Evolutionary conservation across 164 flowering plant species (phyloP), one percentile per base, ranked within the genome.

Genomic region (Magnolia kwangsiensis): DNA sequence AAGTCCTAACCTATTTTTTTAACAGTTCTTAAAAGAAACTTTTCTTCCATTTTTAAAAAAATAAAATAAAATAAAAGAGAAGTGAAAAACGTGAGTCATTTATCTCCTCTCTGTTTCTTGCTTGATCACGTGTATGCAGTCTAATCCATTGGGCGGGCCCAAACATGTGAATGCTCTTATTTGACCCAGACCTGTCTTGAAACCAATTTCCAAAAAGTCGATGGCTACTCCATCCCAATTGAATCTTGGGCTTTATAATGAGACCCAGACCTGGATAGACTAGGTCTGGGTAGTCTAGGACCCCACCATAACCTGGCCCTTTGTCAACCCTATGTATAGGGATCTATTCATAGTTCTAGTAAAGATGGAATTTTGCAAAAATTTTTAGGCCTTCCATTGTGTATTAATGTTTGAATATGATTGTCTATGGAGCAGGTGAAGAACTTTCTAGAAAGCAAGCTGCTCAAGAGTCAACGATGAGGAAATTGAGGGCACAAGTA

Each of bases 391-490:
- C 18, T 55, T 16, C 13, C 8, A 11, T 55, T 55, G 0, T 55
- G 10, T 55, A 8, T 55, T 55, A 3, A 16, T 55, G 11, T 55
- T 16, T 55, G 29, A 68, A 72, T 74, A n/a, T 69, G 70, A 6
- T 51, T 19, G 20, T 75, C 55, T 59, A 19, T 81, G 63, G 37
- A 73, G 51, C 87, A 96, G 99, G 99, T 63, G 99, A 96, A 81
- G 95, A 92, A 83, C 97, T 96, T 81, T 96, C 99, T 7, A 96
- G 92, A 82, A 96, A 94, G 86, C 99, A 96, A 89, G 99, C 99
- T 86, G 89, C 93, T 78, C 99, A 96, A 87, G 99, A 96, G 87
- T 80, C 92, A 77, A 84, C 78, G 14, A 96, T 96, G 58, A 87
- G 99, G 82, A 96, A 96, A 85, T 72, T 96, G 80, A 86, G 99